Conservation (phyloP, 2,329 filamentous ascomycete genomes). For the Fonsecaea monophora region DNA sequence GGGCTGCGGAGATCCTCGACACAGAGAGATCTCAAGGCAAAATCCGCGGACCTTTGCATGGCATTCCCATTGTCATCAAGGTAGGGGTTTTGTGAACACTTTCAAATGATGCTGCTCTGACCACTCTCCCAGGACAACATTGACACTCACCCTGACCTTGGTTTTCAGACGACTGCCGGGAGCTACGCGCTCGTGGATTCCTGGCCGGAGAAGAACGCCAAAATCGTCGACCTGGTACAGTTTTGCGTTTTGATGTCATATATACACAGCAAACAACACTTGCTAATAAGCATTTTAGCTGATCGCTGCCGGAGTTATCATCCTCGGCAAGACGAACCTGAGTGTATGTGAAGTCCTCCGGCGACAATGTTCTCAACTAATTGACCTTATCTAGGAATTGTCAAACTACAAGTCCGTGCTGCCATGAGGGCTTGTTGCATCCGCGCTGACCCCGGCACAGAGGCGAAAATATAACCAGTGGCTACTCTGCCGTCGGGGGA, state of each 20-base stretch:
- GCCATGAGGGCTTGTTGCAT: slow-evolving; percentile 10
- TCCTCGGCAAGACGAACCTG: slow-evolving; percentile 7
- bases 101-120: background rate
- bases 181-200: slow-evolving; percentile 34
- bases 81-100: background rate
- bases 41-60: slow-evolving; percentile 70
- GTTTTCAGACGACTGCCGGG: slow-evolving; percentile 39
- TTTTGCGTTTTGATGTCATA: background rate
- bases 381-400: slow-evolving; percentile 3
- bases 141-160: slow-evolving; percentile 2
- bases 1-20: slow-evolving; percentile 68
- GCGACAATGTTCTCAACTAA: background rate
- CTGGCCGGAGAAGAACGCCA: background rate
- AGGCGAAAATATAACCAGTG: slow-evolving; percentile 70
- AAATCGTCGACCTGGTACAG: background rate
- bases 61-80: slow-evolving; percentile 77
- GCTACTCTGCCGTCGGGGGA: slow-evolving; percentile 69
- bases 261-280: background rate
- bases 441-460: slow-evolving; percentile 73
- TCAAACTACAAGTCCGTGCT: slow-evolving; percentile 5
- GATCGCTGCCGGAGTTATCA: background rate
- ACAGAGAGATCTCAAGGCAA: slow-evolving; percentile 63
- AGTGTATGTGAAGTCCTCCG: background rate
- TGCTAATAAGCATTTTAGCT: background rate
- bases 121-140: background rate